Conservation (phyloP, 495 filamentous ascomycete species). For the Aspergillus sclerotioniger region DNA sequence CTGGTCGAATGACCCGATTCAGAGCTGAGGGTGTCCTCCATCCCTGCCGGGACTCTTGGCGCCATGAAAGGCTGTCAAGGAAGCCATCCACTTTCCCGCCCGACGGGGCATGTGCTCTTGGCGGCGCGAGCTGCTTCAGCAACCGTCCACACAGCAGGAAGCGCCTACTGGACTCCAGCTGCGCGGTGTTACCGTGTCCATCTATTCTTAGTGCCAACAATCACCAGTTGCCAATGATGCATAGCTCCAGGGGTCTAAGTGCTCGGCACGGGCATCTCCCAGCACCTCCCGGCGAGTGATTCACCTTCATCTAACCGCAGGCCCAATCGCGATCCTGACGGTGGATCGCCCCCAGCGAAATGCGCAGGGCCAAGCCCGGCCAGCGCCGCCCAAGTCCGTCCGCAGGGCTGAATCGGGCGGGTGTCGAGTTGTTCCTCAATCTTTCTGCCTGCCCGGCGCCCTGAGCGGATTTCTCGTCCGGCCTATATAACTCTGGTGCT, state of each 20-base stretch:
- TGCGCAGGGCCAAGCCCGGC: conserved; percentile 16
- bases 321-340: conserved; percentile 10
- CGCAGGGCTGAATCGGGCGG: conserved; percentile 15
- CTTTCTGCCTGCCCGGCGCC: conserved; percentile 13
- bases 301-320: neutral
- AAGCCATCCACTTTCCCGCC: neutral
- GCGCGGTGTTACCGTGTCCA: neutral
- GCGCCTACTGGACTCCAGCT: neutral
- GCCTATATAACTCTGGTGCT: neutral
- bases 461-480: neutral
- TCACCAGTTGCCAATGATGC: too few relatives aligned
- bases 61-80: neutral
- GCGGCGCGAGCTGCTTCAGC: neutral
- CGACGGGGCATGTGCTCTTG: neutral
- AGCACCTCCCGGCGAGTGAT: neutral
- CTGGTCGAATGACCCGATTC: too few relatives aligned
- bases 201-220: neutral
- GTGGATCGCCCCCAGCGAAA: conserved; percentile 5
- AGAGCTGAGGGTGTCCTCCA: too few relatives aligned
- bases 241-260: too few relatives aligned
- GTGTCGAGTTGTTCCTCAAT: neutral
- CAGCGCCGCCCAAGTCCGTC: conserved; percentile 4
- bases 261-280: neutral
- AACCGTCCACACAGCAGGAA: neutral
- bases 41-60: neutral